A percentile compares a stretch with the other conserved stretches of the same genome.
phyloP scores from a whole-genome alignment of 495 filamentous ascomycete species.

The Thermochaetoides thermophila region DNA sequence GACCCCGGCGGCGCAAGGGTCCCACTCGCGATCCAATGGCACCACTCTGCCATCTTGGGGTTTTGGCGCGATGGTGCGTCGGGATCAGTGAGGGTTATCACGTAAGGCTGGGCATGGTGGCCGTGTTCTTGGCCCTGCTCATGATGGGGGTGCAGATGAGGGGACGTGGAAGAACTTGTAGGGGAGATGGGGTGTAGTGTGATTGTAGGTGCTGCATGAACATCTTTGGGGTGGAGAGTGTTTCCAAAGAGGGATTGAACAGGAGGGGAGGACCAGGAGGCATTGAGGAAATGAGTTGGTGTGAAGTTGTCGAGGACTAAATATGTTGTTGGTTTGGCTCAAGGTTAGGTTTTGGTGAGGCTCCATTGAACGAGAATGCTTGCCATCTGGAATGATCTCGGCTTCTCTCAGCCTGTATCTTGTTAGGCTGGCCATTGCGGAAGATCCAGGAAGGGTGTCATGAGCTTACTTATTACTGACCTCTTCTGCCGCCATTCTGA shows the following conservation, averaged over 20 bases:
- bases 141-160: neutral
- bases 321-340: too few species aligned
- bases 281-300: conserved; percentile 36
- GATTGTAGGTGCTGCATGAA: conserved; percentile 37
- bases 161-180: conserved; percentile 6
- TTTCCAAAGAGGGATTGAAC: conserved; percentile 44
- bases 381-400: conserved; percentile 46
- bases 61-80: conserved; percentile 52
- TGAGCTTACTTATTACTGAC: neutral
- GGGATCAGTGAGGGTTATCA: conserved; percentile 48
- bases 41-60: conserved; percentile 55
- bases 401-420: conserved; percentile 44
- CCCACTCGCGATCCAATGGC: conserved; percentile 46
- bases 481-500: neutral
- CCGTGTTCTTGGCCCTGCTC: neutral
- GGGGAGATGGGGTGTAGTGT: conserved; percentile 10
- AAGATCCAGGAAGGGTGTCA: too few species aligned
- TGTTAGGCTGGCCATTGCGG: too few species aligned
- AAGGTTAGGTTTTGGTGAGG: too few species aligned
- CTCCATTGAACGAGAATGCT: too few species aligned
- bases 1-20: conserved; percentile 18
- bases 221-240: conserved; percentile 35
- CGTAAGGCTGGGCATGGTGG: conserved; percentile 13
- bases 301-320: conserved; percentile 51
- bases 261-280: conserved; percentile 34